Percentiles rank a stretch among this genome's conserved stretches.
Evolutionary conservation across 2,329 filamentous ascomycete species (phyloP).

Genomic region (Botryosphaeria agaves): DNA sequence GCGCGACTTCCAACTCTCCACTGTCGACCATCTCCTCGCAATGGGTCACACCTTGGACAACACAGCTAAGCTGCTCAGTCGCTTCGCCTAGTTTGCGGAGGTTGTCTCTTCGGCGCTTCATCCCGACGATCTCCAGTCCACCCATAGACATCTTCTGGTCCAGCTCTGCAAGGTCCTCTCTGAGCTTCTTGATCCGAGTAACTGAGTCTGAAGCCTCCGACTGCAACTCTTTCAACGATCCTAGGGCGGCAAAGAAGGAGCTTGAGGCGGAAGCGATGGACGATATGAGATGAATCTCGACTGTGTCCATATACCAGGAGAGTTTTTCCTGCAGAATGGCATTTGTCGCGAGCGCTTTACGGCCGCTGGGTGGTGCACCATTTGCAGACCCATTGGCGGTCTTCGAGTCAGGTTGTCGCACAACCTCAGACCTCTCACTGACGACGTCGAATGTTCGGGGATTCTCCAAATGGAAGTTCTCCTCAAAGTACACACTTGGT

Average conservation of each 20-base stretch:
- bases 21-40: constrained; percentile 72
- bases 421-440: constrained; percentile 90
- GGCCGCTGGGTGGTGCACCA: constrained; percentile 35
- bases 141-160: constrained; percentile 77
- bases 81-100: constrained; percentile 66
- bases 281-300: constrained; percentile 90
- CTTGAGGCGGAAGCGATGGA: constrained; percentile 92
- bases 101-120: constrained; percentile 70
- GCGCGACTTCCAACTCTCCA: constrained; percentile 66
- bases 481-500: constrained; percentile 83
- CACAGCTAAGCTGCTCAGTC: constrained; percentile 62
- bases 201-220: constrained; percentile 87
- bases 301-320: constrained; percentile 99
- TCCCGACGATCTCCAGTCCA: constrained; percentile 70
- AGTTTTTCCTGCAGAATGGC: constrained; percentile 95
- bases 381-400: constrained; percentile 38
- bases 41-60: constrained; percentile 55
- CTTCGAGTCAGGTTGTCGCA: constrained; percentile 41
- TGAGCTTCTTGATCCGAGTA: constrained; percentile 61
- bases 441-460: constrained; percentile 93
- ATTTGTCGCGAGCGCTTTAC: constrained; percentile 86
- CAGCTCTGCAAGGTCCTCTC: constrained; percentile 61
- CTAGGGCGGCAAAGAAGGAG: constrained; percentile 88
- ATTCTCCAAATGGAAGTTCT: constrained; percentile 89
- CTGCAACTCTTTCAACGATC: constrained; percentile 78